Conservation (phyloP, 129 eudicot genomes). For the Artemisia tridentata region DNA sequence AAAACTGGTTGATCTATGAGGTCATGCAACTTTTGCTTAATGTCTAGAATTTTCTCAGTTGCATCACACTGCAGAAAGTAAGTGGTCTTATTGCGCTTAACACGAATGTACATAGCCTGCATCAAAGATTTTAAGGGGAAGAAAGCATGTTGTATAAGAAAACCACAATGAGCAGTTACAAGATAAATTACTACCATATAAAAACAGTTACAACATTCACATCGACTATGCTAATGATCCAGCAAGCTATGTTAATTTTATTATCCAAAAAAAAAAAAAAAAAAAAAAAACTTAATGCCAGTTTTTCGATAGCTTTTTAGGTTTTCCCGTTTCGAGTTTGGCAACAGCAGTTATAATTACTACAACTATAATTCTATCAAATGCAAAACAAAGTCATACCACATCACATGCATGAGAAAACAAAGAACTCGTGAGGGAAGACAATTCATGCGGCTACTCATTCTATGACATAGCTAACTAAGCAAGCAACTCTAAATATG, state of each 20-base stretch:
- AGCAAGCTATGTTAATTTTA: no score
- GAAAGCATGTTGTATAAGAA: not conserved
- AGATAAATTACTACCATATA: not conserved
- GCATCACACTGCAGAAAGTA: constrained; percentile 91
- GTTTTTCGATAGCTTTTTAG: not conserved
- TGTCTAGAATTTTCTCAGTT: constrained; percentile 70
- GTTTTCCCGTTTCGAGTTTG: no score
- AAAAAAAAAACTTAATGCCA: no score
- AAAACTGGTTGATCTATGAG: constrained; percentile 79
- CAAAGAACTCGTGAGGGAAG: no score
- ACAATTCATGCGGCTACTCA: no score
- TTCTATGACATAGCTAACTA: no score
- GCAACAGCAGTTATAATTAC: no score
- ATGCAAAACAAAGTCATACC: no score
- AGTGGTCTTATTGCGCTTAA: constrained; percentile 87
- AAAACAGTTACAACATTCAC: not conserved
- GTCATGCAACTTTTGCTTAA: constrained; percentile 71
- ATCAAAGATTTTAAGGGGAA: not conserved
- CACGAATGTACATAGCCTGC: constrained; percentile 97
- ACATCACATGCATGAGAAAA: no score
- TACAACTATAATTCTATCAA: no score
- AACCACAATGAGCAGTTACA: not conserved
- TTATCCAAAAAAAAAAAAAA: no score
- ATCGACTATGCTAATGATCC: not conserved
- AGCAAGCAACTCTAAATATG: no score